Evolutionary conservation across 2,329 filamentous ascomycete species (phyloP).

Genomic region (Xylariaceae sp.): DNA sequence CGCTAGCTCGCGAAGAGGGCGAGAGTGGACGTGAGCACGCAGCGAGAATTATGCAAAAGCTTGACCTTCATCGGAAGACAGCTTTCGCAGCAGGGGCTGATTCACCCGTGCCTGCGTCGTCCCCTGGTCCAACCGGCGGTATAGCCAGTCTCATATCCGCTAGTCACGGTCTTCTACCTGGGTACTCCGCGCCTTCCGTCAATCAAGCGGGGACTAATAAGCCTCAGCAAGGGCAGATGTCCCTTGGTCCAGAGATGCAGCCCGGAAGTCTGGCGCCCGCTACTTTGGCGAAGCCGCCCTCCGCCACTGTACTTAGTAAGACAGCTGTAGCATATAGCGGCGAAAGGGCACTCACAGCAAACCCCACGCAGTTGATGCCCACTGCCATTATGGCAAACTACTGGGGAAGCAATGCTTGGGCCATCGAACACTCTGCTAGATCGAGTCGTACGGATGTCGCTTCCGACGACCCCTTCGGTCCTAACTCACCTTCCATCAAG

Average conservation of each 20-base stretch:
- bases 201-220: conserved; percentile 27
- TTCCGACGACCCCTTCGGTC: conserved; percentile 36
- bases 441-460: conserved; percentile 18
- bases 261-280: conserved; percentile 70
- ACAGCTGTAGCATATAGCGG: conserved; percentile 77
- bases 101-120: conserved; percentile 33
- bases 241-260: conserved; percentile 42
- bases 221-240: conserved; percentile 32
- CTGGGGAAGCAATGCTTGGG: conserved; percentile 86
- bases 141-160: conserved; percentile 84
- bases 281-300: conserved; percentile 78
- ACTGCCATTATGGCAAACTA: conserved; percentile 87
- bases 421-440: conserved; percentile 25
- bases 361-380: conserved; percentile 69
- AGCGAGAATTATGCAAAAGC: conserved; percentile 84
- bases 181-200: conserved; percentile 37
- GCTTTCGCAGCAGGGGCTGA: conserved; percentile 50
- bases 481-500: conserved; percentile 32
- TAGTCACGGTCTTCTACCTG: conserved; percentile 73
- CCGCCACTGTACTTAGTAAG: conserved; percentile 81
- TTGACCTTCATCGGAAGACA: conserved; percentile 82
- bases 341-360: conserved; percentile 65
- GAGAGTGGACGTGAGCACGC: conserved; percentile 78
- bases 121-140: conserved; percentile 50
- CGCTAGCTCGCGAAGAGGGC: conserved; percentile 60